Evolutionary conservation across 352 stramenopile genomes (phyloP).

Genomic region (Globisporangium paroecandrum): DNA sequence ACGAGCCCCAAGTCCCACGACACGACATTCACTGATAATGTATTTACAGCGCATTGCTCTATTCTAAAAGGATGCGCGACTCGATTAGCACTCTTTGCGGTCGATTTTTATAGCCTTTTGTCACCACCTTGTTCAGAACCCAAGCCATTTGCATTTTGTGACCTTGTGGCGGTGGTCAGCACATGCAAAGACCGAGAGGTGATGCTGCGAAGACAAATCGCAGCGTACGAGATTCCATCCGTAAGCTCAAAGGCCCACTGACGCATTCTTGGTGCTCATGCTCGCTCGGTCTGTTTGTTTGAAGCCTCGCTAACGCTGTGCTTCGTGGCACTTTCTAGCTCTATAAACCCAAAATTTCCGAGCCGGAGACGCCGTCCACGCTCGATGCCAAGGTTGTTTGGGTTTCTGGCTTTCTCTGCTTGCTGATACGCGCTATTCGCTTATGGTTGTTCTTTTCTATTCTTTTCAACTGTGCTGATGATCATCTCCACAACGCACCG

Average conservation of each 20-base stretch:
- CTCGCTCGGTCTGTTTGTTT: not conserved
- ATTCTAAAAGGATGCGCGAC: not conserved
- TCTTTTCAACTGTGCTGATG: not conserved
- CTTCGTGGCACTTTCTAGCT: not conserved
- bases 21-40: not conserved
- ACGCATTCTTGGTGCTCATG: not conserved
- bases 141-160: not conserved
- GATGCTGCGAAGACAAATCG: conserved; percentile 18
- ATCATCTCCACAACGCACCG: not conserved
- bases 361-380: conserved; percentile 8
- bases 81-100: not conserved
- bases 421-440: not conserved
- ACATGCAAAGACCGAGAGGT: not conserved
- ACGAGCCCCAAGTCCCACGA: no score
- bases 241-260: not conserved
- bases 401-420: not conserved
- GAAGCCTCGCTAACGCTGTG: not conserved
- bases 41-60: conserved; percentile 2
- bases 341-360: not conserved
- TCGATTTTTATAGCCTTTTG: not conserved
- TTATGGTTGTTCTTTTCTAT: not conserved
- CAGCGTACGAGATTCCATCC: conserved; percentile 10
- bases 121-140: not conserved
- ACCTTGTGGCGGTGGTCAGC: not conserved
- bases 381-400: conserved; percentile 12